phyloP scores from a whole-genome alignment of 257 asterid genomes.

The Forsythia viridissima region DNA sequence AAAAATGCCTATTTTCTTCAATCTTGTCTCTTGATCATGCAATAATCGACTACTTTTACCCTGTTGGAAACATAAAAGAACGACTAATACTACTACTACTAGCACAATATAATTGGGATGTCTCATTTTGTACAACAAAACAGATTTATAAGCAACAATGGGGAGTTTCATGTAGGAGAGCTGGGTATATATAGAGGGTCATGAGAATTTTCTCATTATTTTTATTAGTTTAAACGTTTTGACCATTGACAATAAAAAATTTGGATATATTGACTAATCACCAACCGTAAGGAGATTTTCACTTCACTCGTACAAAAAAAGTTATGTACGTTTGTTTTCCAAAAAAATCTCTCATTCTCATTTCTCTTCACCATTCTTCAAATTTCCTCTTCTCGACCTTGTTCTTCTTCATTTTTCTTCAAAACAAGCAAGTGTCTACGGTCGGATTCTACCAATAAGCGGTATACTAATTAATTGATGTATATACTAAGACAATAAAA shows the following conservation, averaged over 20 bases:
- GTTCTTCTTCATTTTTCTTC: too few species aligned
- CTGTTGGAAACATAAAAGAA: slow-evolving; percentile 14
- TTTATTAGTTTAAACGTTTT: slow-evolving; percentile 19
- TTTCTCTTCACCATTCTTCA: too few species aligned
- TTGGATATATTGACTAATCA: slow-evolving; percentile 5
- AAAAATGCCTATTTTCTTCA: background rate
- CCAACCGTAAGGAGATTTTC: too few species aligned
- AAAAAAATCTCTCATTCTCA: too few species aligned
- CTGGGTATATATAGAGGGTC: slow-evolving; percentile 5
- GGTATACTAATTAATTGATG: background rate
- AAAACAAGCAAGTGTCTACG: too few species aligned
- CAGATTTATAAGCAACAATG: background rate
- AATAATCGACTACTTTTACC: slow-evolving; percentile 29
- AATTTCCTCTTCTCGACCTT: too few species aligned
- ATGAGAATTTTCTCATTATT: background rate
- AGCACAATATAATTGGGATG: slow-evolving; percentile 1
- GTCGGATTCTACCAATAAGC: too few species aligned
- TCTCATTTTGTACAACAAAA: slow-evolving; percentile 29
- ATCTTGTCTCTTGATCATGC: slow-evolving; percentile 19
- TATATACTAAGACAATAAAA: slow-evolving; percentile 1
- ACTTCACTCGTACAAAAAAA: too few species aligned
- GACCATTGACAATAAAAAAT: background rate
- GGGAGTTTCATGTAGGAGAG: background rate
- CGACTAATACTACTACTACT: background rate
- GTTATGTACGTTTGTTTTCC: too few species aligned